Conservation (phyloP, 805 yeast species). For the Wickerhamiella musiphila region DNA sequence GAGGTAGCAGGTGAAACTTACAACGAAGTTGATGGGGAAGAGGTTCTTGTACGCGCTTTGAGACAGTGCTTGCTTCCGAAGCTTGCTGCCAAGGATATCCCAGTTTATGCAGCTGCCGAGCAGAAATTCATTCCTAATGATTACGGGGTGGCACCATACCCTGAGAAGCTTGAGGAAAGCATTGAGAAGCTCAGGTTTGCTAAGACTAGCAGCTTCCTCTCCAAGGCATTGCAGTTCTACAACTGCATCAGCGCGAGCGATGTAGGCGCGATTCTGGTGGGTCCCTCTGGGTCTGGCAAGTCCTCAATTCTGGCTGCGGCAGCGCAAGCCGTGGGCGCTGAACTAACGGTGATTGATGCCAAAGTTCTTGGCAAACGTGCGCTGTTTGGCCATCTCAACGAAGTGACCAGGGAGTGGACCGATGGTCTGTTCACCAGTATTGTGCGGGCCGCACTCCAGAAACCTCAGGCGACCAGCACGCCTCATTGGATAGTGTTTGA, state of each 20-base stretch:
- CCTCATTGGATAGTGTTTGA: slow-evolving; percentile 71
- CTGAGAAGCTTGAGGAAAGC: slow-evolving; percentile 7
- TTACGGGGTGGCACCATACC: too few relatives aligned
- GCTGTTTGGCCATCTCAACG: slow-evolving; percentile 55
- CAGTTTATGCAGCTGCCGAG: slow-evolving; percentile 19
- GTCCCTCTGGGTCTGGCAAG: slow-evolving; percentile 63
- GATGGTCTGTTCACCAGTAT: slow-evolving; percentile 70
- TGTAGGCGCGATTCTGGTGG: slow-evolving; percentile 71
- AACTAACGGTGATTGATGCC: slow-evolving; percentile 43
- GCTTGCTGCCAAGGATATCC: slow-evolving; percentile 36
- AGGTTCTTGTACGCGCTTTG: slow-evolving; percentile 29
- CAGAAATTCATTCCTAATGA: neutral
- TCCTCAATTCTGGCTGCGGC: slow-evolving; percentile 35
- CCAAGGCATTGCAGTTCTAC: slow-evolving; percentile 47
- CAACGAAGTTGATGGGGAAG: slow-evolving; percentile 2
- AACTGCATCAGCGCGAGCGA: slow-evolving; percentile 41
- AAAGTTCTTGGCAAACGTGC: slow-evolving; percentile 51
- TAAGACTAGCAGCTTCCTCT: slow-evolving; percentile 11
- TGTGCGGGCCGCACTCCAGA: slow-evolving; percentile 38
- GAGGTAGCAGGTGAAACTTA: neutral
- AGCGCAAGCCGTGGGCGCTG: slow-evolving; percentile 27
- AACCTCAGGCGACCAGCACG: slow-evolving; percentile 37
- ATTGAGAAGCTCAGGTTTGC: slow-evolving; percentile 16
- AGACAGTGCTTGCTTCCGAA: slow-evolving; percentile 53
- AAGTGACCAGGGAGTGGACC: slow-evolving; percentile 74